Evolutionary conservation across 2,329 filamentous ascomycete genomes (phyloP), one percentile per base, ranked within the genome.

Genomic region (Basipetospora sp.): DNA sequence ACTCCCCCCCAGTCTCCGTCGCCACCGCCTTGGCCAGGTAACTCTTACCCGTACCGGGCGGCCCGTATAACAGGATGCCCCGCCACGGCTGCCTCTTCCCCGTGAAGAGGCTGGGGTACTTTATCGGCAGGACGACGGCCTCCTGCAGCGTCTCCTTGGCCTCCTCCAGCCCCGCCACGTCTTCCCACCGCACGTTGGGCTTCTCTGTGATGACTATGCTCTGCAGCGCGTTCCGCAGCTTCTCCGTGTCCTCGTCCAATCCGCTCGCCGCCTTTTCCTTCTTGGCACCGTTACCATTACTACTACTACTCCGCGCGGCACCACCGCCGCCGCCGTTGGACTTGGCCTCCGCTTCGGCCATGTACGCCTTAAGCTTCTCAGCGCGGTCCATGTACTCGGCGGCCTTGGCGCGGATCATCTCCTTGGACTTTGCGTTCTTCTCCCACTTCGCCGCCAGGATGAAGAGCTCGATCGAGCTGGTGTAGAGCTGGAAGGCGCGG

Each of bases 371-470:
- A 46, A 98, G 74, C 66, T 96, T 96, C 67, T 98, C 90, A 45
- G 90, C 90, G 44, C 90, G 84, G 62, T 94, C 88, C 80, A 98
- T 94, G 68, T 98, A 98, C 56, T 94, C 88, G 50, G 71, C 82
- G 15, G 87, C 86, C 67, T 96, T 96, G 50, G 82, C 77, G 49
- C 90, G 80, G 59, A 98, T 94, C 74, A 94, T 93, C 55, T 92
- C 86, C 67, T 96, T 96, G 45, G 85, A 87, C 50, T 87, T 88
- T 45, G 82, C 77, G 64, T 94, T 96, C 73, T 96, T 98, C 66
- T 98, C 90, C 88, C 88, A 98, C 69, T 98, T 98, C 43, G 98
- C 71, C 25, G 90, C 90, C 43, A 96, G 81, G 82, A 98, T 94
- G 69, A 96, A 98, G 41, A 96, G 76, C 63, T 98, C 88, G 49